Evolutionary conservation across 2,329 filamentous ascomycete genomes (phyloP).

Genomic region (Daldinia sp.): DNA sequence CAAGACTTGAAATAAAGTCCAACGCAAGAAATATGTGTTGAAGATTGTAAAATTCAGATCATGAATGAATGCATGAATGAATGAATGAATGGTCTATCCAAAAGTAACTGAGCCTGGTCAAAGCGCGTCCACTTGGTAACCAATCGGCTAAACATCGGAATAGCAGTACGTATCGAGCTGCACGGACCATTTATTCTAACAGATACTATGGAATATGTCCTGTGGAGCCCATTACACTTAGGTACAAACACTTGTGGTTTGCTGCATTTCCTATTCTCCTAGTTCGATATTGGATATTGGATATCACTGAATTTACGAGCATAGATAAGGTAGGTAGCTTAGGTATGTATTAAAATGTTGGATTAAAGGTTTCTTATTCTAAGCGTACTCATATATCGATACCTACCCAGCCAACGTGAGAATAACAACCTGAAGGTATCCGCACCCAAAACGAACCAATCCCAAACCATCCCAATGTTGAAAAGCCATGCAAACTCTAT

Average conservation of each 20-base stretch:
- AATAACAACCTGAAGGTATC: conserved; percentile 2
- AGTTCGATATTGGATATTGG: no score
- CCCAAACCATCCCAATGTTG: background rate
- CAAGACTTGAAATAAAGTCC: background rate
- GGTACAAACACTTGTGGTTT: background rate
- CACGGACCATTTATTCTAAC: background rate
- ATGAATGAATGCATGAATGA: conserved; percentile 1
- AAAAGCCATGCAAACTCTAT: conserved; percentile 27
- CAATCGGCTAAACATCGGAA: conserved; percentile 36
- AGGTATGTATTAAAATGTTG: no score
- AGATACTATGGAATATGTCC: no score
- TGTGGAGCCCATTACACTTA: no score
- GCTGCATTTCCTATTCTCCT: background rate
- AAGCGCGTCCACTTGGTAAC: background rate
- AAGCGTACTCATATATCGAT: background rate
- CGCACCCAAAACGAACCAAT: background rate
- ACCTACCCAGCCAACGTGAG: conserved; percentile 1
- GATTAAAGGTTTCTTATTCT: background rate
- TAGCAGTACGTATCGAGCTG: background rate
- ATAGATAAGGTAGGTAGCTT: no score
- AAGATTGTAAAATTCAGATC: background rate
- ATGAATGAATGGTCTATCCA: background rate
- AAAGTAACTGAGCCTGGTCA: background rate
- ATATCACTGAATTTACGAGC: background rate
- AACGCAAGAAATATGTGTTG: background rate